phyloP scores from a whole-genome alignment of 75 land plant species.

The Pinus taeda region DNA sequence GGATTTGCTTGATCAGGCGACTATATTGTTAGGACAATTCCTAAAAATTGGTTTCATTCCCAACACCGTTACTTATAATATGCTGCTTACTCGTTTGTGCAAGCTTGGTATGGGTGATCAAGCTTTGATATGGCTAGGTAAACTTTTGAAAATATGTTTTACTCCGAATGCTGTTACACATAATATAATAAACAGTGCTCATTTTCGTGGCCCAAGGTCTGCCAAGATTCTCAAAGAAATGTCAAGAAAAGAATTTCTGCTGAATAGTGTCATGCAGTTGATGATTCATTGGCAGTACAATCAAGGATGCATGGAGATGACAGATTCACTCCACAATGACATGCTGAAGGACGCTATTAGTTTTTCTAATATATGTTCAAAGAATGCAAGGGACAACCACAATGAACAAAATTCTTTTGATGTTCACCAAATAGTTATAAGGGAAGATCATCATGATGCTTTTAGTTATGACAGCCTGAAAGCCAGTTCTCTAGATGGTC shows the following conservation, averaged over 20 bases:
- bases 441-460: background rate
- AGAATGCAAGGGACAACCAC: background rate
- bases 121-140: slow-evolving; percentile 48
- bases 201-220: slow-evolving; percentile 10
- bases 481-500: background rate
- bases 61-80: slow-evolving; percentile 45
- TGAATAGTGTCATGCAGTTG: slow-evolving; percentile 54
- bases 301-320: background rate
- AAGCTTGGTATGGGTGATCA: slow-evolving; percentile 48
- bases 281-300: slow-evolving; percentile 19
- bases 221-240: slow-evolving; percentile 5
- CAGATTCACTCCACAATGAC: background rate
- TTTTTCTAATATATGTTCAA: background rate
- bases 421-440: background rate
- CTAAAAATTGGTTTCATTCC: slow-evolving; percentile 66
- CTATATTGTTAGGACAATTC: slow-evolving; percentile 45
- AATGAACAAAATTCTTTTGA: background rate
- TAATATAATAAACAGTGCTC: slow-evolving; percentile 46
- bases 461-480: background rate
- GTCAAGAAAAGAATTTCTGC: slow-evolving; percentile 25
- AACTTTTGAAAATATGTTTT: slow-evolving; percentile 26
- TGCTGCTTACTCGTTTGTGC: slow-evolving; percentile 47
- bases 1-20: slow-evolving; percentile 43
- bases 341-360: background rate
- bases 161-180: slow-evolving; percentile 41